Evolutionary conservation across 768 basidiomycete genomes (phyloP).

Genomic region (Amanita subjunquillea): DNA sequence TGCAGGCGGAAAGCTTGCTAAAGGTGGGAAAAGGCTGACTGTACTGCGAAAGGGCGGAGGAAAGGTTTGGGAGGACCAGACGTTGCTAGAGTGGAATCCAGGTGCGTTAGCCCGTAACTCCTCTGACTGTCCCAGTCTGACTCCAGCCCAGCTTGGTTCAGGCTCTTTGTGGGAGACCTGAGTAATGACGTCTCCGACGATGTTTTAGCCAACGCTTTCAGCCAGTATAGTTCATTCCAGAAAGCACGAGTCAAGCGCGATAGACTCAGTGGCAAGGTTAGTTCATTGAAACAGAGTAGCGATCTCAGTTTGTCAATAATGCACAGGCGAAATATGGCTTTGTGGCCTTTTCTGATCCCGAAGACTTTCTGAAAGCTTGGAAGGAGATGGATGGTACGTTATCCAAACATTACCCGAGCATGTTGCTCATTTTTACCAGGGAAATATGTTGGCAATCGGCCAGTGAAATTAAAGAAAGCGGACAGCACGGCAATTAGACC

Average conservation of each 20-base stretch:
- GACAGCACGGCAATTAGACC: constrained; percentile 78
- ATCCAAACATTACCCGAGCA: not conserved
- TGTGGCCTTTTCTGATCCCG: constrained; percentile 95
- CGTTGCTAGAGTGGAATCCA: constrained; percentile 94
- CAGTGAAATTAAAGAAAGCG: constrained; percentile 94
- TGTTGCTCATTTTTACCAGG: constrained; percentile 28
- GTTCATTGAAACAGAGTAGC: constrained; percentile 5
- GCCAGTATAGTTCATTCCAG: constrained; percentile 85
- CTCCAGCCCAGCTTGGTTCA: constrained; percentile 74
- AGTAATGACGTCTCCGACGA: constrained; percentile 98
- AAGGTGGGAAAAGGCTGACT: constrained; percentile 87
- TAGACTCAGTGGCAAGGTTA: constrained; percentile 84
- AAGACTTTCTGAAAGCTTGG: constrained; percentile 97
- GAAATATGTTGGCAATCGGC: constrained; percentile 97
- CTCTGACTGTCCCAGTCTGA: not conserved
- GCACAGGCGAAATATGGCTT: constrained; percentile 90
- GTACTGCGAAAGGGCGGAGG: constrained; percentile 93
- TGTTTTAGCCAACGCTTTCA: constrained; percentile 86
- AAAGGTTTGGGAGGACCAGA: constrained; percentile 98
- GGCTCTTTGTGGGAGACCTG: constrained; percentile 94
- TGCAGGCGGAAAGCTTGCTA: constrained; percentile 75
- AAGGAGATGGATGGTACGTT: constrained; percentile 96
- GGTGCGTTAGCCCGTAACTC: constrained; percentile 41
- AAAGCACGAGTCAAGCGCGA: constrained; percentile 96
- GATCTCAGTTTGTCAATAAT: not conserved